Base-by-base conservation (phyloP, 768 basidiomycete species). In the Tulasnella sp. region DNA sequence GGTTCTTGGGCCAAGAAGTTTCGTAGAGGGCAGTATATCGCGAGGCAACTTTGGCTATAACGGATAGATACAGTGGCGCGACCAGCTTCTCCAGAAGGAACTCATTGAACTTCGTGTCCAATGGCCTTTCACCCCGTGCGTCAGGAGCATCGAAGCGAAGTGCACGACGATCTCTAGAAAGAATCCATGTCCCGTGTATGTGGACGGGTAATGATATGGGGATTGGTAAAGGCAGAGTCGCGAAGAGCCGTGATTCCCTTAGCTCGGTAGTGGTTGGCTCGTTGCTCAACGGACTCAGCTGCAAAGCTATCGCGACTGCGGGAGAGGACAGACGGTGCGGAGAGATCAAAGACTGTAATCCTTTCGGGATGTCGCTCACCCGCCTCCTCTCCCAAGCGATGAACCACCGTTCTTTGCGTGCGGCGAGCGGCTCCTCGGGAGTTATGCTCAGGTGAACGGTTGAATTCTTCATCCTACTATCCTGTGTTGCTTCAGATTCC, bases 141-240 rank as follows among this genome's bases (percentile, higher is more conserved):
- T 50, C 46, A 12, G 57, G 46, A 4, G 57, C 46, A 34, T 59
- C 57, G 22, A 17, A 49, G 9, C 57, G 57, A 49, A 59, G 29
- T 17, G 57, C 49, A 34, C 78, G 65, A 34, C 78, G 66, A 63
- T 80, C 78, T 2, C 75, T 71, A 0, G 78, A 71, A 3, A 79
- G 65, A 43, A 75, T 70, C 61, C 78, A 79, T 0, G 76, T 73
- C 0, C 74, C 77, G 52, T 72, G 73, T 8, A 79, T 65, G 60
- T 80, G 78, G 1, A 75, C 70, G 0, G 78, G 77, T 0, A 80
- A 67, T 2, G 70, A 64, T 2, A 70, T 75, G 2, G 64, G 22
- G 3, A 73, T 68, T 2, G 73, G 72, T 1, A 79, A 69, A 0
- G 76, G 78, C 5, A 80, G 67, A 0, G 70, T 72, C 7, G 76